Evolutionary conservation across 2,329 filamentous ascomycete species (phyloP), one percentile per base, ranked within the genome.

Genomic region (Aureobasidium sp.): DNA sequence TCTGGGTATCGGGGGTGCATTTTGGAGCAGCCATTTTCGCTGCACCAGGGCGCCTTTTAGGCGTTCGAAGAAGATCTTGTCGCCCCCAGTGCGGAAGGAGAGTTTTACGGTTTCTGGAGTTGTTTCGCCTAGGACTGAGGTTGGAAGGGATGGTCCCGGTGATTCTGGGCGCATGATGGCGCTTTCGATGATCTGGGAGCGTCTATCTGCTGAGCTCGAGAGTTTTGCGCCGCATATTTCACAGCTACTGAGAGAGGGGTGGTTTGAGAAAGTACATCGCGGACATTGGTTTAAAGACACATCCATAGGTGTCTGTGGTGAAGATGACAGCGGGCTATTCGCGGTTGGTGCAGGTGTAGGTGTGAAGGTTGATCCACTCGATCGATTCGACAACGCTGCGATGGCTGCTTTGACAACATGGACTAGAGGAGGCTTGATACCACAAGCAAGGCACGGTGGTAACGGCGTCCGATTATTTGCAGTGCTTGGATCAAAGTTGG

Each of bases 21-120:
- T 87, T 61, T 94, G 89, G 0, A 97, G 81, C 3, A 99, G 81
- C 94, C 94, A 99, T 79, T 97, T 97, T 15, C 94, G 85, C 73
- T 99, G 94, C 1, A 91, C 86, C 74, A 97, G 83, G 9, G 91
- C 89, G 7, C 86, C 86, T 70, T 96, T 97, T 2, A 99, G 79
- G 52, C 92, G 83, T 68, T 97, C 94, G 67, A 89, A 86, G 66
- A 99, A 96, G 6, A 91, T 87, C 74, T 91, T 93, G 64, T 92
- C 93, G 0, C 94, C 94, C 2, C 93, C 92, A 37, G 81, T 84
- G 35, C 94, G 87, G 68, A 99, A 99, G 0, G 94, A 97, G 42
- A 99, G 78, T 72, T 97, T 99, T 68, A 97, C 85, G 65, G 83
- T 87, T 66, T 95, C 90, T 2, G 81, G 81, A 56, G 91, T 86